Evolutionary conservation across 1,139 yeast genomes (phyloP).

Genomic region (Kodamaea anthophila): DNA sequence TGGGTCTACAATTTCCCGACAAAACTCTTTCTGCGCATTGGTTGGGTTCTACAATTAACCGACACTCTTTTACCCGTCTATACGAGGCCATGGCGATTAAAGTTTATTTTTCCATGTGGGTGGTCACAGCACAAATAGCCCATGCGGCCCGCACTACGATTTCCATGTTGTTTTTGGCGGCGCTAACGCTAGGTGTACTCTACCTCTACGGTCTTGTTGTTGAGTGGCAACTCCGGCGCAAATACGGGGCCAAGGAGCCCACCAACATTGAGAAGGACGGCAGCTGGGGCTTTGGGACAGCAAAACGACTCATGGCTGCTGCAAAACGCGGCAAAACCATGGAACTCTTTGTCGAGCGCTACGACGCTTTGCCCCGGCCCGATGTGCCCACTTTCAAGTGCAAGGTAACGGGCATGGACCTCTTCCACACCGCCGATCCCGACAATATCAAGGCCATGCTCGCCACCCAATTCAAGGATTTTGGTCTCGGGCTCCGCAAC

Average conservation of each 20-base stretch:
- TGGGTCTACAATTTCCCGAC: too few relatives aligned
- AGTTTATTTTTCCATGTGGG: too few relatives aligned
- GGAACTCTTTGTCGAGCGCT: slow-evolving; percentile 4
- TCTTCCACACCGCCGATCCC: slow-evolving; percentile 17
- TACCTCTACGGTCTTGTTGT: not conserved
- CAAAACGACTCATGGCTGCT: slow-evolving; percentile 3
- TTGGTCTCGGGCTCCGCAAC: slow-evolving; percentile 46
- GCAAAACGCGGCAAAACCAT: slow-evolving; percentile 4
- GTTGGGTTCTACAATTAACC: too few relatives aligned
- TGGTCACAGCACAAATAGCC: too few relatives aligned
- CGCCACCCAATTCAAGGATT: slow-evolving; percentile 45
- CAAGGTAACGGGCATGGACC: slow-evolving; percentile 12
- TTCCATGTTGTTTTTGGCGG: too few relatives aligned
- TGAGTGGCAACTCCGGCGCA: not conserved
- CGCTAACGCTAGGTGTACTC: too few relatives aligned
- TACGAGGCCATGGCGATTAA: too few relatives aligned
- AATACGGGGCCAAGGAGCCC: slow-evolving; percentile 10
- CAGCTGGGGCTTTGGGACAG: slow-evolving; percentile 11
- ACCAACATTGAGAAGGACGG: slow-evolving; percentile 8
- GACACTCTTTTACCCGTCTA: too few relatives aligned
- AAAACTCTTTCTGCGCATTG: too few relatives aligned
- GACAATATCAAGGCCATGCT: slow-evolving; percentile 33
- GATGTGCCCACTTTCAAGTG: slow-evolving; percentile 11
- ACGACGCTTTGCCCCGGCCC: slow-evolving; percentile 3
- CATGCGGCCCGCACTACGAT: too few relatives aligned